phyloP scores from a whole-genome alignment of 225 moss, liverwort and hornwort genomes.

The Antitrichia curtipendula region DNA sequence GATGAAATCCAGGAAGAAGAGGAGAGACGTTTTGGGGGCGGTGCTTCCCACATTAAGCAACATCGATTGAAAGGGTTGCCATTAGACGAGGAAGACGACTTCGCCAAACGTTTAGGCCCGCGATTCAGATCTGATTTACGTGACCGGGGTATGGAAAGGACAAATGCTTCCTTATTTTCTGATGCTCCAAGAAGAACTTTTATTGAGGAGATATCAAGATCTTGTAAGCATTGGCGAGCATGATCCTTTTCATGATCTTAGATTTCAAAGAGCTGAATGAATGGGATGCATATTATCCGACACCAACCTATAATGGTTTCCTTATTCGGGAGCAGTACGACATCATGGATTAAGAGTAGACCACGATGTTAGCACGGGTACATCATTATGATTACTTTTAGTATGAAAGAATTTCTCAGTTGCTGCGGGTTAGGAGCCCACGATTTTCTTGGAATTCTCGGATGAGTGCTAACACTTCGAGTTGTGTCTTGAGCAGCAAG shows the following conservation, averaged over 20 bases:
- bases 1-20: slow-evolving; percentile 36
- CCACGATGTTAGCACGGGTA: neutral
- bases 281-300: neutral
- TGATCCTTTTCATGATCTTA: neutral
- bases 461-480: neutral
- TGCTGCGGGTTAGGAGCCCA: neutral
- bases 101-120: slow-evolving; percentile 19
- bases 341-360: neutral
- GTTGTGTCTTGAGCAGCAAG: slow-evolving; percentile 24
- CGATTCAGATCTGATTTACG: neutral
- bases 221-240: slow-evolving; percentile 10
- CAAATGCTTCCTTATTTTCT: neutral
- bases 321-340: neutral
- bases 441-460: neutral
- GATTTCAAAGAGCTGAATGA: neutral
- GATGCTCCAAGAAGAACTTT: neutral
- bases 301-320: neutral
- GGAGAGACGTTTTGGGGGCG: neutral
- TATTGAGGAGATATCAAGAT: neutral
- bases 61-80: slow-evolving; percentile 14
- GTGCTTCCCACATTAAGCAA: neutral
- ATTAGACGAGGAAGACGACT: slow-evolving; percentile 7
- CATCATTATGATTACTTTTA: neutral
- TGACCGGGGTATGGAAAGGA: slow-evolving; percentile 1
- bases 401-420: neutral